Percentiles rank a stretch among this genome's conserved stretches.
Conservation (phyloP, 1,284 basidiomycete species). For the Cyathus pygmaeus region DNA sequence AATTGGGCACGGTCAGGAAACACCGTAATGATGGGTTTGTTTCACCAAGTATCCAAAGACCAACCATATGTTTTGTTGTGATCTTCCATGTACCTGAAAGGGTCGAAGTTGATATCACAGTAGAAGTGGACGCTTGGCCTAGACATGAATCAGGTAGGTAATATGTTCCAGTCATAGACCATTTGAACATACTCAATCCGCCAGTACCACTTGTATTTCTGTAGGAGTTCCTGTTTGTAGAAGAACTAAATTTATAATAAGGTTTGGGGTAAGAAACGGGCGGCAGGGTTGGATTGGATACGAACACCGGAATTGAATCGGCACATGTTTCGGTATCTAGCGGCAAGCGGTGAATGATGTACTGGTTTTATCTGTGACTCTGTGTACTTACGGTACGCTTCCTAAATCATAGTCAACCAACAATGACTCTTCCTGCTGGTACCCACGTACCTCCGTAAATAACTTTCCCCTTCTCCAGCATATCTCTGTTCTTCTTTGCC, state of each 20-base stretch:
- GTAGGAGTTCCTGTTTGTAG: slow-evolving; percentile 75
- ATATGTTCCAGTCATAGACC: not conserved
- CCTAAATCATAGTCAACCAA: slow-evolving; percentile 18
- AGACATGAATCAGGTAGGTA: not conserved
- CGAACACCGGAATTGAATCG: slow-evolving; percentile 81
- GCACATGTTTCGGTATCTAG: slow-evolving; percentile 76
- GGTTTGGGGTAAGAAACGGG: not conserved
- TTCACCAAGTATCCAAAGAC: not conserved
- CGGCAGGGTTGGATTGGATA: slow-evolving; percentile 4
- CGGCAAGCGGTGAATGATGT: no score
- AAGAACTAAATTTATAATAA: slow-evolving; percentile 56
- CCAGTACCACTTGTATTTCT: slow-evolving; percentile 85
- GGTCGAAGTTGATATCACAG: slow-evolving; percentile 80
- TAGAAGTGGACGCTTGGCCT: slow-evolving; percentile 78
- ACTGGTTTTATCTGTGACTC: not conserved
- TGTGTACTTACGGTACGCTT: slow-evolving; percentile 43
- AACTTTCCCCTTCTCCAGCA: slow-evolving; percentile 63
- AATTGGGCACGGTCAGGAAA: not conserved
- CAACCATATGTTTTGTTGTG: slow-evolving; percentile 75
- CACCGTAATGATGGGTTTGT: not conserved
- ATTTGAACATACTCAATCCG: slow-evolving; percentile 48
- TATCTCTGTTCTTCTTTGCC: slow-evolving; percentile 64
- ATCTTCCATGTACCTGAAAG: slow-evolving; percentile 81
- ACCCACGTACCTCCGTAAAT: slow-evolving; percentile 57
- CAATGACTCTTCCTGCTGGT: no score